A percentile compares a stretch with the other conserved stretches of the same genome.
Evolutionary conservation across 768 basidiomycete species (phyloP).

Genomic region (Kwoniella mangroviensis): DNA sequence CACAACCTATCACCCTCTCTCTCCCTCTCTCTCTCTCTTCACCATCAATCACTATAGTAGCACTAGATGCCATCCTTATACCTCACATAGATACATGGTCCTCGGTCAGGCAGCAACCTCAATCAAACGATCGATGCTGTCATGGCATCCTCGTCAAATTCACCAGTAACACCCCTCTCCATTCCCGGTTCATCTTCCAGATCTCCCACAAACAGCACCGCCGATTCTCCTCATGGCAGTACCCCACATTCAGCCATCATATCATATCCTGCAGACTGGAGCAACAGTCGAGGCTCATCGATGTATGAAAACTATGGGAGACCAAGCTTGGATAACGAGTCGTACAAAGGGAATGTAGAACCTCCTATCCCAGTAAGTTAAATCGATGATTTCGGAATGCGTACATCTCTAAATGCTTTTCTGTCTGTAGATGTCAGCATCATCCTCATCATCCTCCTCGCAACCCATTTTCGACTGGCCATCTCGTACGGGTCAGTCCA

Average conservation of each 20-base stretch:
- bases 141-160: constrained; percentile 17
- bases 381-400: not conserved
- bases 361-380: constrained; percentile 30
- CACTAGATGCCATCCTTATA: not conserved
- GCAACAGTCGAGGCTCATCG: constrained; percentile 20
- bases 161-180: constrained; percentile 19
- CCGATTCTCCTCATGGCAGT: constrained; percentile 16
- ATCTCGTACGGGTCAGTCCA: constrained; percentile 7
- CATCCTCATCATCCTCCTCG: constrained; percentile 43
- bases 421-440: constrained; percentile 31
- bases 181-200: constrained; percentile 21
- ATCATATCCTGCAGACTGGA: constrained; percentile 30
- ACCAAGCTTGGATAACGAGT: constrained; percentile 19
- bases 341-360: constrained; percentile 16
- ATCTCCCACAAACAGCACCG: constrained; percentile 16
- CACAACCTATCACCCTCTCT: not conserved
- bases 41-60: not conserved
- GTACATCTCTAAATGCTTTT: not conserved
- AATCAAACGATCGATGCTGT: constrained; percentile 2
- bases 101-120: not conserved
- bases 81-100: not conserved
- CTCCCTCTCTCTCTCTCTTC: too few relatives aligned
- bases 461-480: constrained; percentile 39
- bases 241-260: constrained; percentile 41
- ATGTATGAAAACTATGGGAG: constrained; percentile 17